Evolutionary conservation across 2,329 filamentous ascomycete species (phyloP).

Genomic region (Cladosporium sp.): DNA sequence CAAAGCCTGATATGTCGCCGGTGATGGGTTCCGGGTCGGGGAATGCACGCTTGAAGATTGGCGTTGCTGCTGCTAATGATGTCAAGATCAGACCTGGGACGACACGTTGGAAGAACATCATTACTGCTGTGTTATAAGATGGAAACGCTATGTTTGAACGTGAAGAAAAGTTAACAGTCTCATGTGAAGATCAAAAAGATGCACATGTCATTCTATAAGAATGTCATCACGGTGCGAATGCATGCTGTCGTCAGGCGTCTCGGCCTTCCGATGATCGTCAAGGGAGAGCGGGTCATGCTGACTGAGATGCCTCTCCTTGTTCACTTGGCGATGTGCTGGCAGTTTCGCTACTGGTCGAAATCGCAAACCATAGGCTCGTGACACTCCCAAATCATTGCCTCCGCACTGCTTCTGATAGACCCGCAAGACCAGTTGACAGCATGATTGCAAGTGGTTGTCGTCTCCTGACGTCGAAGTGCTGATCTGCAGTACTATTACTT

Average conservation of each 20-base stretch:
- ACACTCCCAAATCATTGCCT: background rate
- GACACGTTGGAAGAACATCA: background rate
- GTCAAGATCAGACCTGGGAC: background rate
- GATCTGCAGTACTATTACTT: background rate
- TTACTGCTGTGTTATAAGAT: background rate
- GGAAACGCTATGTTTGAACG: too few relatives aligned
- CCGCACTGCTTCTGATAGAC: too few relatives aligned
- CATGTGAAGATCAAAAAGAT: too few relatives aligned
- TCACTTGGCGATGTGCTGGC: background rate
- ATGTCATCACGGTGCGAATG: background rate
- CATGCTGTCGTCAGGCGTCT: slow-evolving; percentile 1
- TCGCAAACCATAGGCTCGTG: background rate
- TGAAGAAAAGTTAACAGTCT: too few relatives aligned
- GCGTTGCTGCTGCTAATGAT: background rate
- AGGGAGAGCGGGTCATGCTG: slow-evolving; percentile 1
- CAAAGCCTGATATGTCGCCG: slow-evolving; percentile 22
- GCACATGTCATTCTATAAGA: background rate
- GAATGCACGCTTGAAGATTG: slow-evolving; percentile 3
- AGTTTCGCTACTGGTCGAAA: background rate
- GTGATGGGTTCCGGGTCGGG: background rate
- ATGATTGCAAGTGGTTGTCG: background rate
- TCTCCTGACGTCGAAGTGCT: background rate
- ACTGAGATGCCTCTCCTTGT: background rate
- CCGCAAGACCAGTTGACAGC: background rate
- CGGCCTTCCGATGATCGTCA: background rate